Evolutionary conservation across 441 rosid species (phyloP).

Genomic region (Erysimum cheiri): DNA sequence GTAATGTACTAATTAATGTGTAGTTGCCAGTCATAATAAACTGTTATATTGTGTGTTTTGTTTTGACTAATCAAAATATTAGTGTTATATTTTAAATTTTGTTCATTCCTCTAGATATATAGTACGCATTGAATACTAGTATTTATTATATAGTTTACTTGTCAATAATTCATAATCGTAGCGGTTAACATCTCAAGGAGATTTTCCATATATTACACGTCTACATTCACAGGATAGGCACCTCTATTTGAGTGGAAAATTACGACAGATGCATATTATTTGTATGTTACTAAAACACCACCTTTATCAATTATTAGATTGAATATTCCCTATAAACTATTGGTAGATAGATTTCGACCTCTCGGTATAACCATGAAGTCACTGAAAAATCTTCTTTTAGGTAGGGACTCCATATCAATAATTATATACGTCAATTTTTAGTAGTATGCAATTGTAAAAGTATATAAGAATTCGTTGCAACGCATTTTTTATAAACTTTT

Average conservation of each 20-base stretch:
- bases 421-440: background rate
- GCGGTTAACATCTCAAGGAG: conserved; percentile 23
- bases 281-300: conserved; percentile 15
- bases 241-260: conserved; percentile 27
- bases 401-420: conserved; percentile 19
- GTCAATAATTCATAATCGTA: conserved; percentile 21
- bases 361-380: conserved; percentile 30
- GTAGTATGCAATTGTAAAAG: conserved; percentile 2
- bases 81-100: background rate
- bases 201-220: conserved; percentile 28
- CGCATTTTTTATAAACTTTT: background rate
- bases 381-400: background rate
- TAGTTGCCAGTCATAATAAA: conserved; percentile 4
- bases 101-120: background rate
- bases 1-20: too few species aligned
- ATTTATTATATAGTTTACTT: background rate
- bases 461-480: conserved; percentile 5
- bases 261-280: conserved; percentile 29
- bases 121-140: background rate
- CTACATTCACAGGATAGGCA: conserved; percentile 9
- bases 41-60: background rate
- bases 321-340: background rate
- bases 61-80: too few species aligned
- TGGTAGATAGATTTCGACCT: conserved; percentile 30
- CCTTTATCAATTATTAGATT: conserved; percentile 37